Conservation (phyloP, 345 rosid species). For the Geranium rotundifolium region DNA sequence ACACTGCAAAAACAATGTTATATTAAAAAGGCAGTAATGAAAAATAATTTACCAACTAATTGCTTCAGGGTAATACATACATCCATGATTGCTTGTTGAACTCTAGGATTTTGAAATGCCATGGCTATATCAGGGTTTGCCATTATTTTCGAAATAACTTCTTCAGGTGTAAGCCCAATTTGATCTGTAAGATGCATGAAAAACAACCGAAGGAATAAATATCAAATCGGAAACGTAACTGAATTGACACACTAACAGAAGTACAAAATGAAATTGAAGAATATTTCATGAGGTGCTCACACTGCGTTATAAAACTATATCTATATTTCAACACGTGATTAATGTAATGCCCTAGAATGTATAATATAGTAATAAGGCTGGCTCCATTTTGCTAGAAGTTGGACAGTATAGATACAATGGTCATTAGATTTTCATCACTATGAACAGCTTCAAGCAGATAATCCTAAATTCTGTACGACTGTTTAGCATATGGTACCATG, state of each 20-base stretch:
- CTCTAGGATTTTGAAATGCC: constrained; percentile 94
- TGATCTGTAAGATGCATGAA: constrained; percentile 44
- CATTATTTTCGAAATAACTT: constrained; percentile 81
- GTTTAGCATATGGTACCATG: no score
- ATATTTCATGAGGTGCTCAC: not conserved
- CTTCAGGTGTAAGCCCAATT: constrained; percentile 94
- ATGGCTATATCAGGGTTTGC: constrained; percentile 86
- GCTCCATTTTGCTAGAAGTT: no score
- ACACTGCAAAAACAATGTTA: constrained; percentile 45
- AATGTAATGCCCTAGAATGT: no score
- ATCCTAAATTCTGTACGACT: no score
- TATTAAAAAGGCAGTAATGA: not conserved
- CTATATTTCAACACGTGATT: no score
- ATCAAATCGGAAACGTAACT: not conserved
- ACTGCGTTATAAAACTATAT: not conserved
- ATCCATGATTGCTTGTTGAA: constrained; percentile 91
- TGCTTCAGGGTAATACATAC: constrained; percentile 26
- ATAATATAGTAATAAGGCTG: no score
- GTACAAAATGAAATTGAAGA: not conserved
- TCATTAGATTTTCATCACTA: no score
- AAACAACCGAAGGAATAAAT: not conserved
- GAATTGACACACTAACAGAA: not conserved
- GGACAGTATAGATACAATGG: no score
- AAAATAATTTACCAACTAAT: no score
- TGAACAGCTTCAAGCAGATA: no score